Evolutionary conservation across 225 moss, liverwort and hornwort species (phyloP).

Genomic region (Bryoerythrophyllum caledonicum): DNA sequence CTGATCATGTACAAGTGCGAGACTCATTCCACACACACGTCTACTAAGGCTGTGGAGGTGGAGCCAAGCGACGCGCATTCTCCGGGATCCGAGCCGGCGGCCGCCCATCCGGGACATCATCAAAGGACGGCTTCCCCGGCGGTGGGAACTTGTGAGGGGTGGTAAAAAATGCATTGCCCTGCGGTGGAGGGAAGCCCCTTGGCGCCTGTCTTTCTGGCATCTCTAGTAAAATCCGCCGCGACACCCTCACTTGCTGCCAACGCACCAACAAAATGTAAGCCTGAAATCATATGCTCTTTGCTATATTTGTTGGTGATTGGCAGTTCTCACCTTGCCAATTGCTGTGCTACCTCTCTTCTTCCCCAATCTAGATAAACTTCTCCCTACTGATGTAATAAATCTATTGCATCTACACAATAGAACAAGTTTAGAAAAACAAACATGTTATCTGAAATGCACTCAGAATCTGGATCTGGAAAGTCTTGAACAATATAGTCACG

Average conservation of each 20-base stretch:
- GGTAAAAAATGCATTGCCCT: slow-evolving; percentile 27
- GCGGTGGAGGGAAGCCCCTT: slow-evolving; percentile 28
- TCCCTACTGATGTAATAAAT: no score
- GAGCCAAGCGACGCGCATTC: not conserved
- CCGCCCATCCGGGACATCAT: not conserved
- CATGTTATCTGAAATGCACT: no score
- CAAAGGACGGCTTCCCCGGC: slow-evolving; percentile 3
- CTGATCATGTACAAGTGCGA: not conserved
- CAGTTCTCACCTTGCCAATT: not conserved
- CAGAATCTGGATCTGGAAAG: not conserved
- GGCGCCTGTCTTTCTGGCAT: slow-evolving; percentile 20
- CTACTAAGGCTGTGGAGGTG: slow-evolving; percentile 29
- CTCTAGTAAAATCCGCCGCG: slow-evolving; percentile 24
- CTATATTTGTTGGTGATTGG: no score
- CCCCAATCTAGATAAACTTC: no score
- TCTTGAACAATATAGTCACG: not conserved
- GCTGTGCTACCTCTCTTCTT: no score
- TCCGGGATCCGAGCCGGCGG: not conserved
- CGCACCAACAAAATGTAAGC: not conserved
- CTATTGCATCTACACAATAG: no score
- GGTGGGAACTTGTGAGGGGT: slow-evolving; percentile 2
- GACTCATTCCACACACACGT: no score
- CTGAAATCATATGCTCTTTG: no score
- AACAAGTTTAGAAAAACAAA: no score
- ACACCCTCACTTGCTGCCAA: slow-evolving; percentile 16